Base-by-base conservation (phyloP, 1,284 basidiomycete genomes). In the Pterulicium gracile region DNA sequence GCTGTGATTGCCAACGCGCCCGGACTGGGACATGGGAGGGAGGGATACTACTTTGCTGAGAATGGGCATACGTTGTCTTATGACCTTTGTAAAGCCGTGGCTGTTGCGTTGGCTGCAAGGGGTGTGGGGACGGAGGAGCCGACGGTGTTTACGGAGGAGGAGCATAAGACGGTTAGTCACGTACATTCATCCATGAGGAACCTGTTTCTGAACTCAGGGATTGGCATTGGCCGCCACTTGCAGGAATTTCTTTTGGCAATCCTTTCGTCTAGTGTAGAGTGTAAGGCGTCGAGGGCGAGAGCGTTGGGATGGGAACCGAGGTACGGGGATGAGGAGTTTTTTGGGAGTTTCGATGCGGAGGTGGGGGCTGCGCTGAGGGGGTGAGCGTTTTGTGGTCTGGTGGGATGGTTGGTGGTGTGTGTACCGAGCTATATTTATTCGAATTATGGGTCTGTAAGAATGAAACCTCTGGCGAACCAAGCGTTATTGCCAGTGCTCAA, bases 1-100 rank as follows among this genome's bases (percentile, higher is more conserved):
- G 49, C 55, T 3, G 52, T 59, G 21, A 36, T 59, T 5, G 49
- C 52, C n/a, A 27, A 47, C 45, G 45, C 10, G 1, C 47, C 58
- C 42, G 53, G 49, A n/a, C 49, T 54, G 10, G 48, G 53, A 13
- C 70, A 73, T 47, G 73, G 73, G 7, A 59, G 59, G 15, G 59
- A 68, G 4, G 73, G 73, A 1, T 73, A 63, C 52, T 74, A 71
- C 55, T 72, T 73, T 52, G 66, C 55, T 15, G 70, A 70, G 53
- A 68, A 67, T 47, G 70, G 68, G 42, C 70, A 74, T 50, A 63
- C 70, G 50, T 55, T 53, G 20, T 56, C 66, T 51, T 59, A 61
- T 47, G 58, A 66, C 20, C 51, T 73, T 17, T 57, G 58, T 7
- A 62, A 66, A 51, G 63, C 60, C 1, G 64, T 73, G 19, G 63